Conservation (phyloP, 495 filamentous ascomycete species). For the Lasiosphaeria ovina region DNA sequence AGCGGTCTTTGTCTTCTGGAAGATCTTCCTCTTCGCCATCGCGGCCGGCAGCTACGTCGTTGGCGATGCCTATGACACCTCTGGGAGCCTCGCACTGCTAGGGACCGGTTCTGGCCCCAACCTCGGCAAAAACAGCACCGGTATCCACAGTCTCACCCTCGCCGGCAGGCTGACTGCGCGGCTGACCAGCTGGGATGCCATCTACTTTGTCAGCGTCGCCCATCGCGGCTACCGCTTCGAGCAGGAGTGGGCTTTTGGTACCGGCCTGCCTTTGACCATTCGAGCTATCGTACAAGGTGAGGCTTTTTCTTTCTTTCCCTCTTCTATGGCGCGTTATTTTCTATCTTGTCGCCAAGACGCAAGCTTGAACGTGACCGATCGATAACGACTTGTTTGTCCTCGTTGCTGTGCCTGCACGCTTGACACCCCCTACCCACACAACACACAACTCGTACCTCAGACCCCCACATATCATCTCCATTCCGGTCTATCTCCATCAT, state of each 20-base stretch:
- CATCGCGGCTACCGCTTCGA: conserved; percentile 77
- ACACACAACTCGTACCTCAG: no score
- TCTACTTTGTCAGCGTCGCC: conserved; percentile 75
- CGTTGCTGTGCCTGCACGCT: no score
- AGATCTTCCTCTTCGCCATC: conserved; percentile 65
- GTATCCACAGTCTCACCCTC: conserved; percentile 52
- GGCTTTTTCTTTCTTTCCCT: conserved; percentile 7
- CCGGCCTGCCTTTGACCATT: conserved; percentile 58
- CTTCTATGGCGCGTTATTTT: background rate
- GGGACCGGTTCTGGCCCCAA: conserved; percentile 15
- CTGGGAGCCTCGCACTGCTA: conserved; percentile 54
- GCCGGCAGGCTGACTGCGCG: conserved; percentile 38
- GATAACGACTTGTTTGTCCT: no score
- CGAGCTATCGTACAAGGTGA: conserved; percentile 33
- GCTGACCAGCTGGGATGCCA: conserved; percentile 85
- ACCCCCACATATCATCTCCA: no score
- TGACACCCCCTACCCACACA: no score
- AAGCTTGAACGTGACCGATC: no score
- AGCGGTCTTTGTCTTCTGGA: conserved; percentile 61
- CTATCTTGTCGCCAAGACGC: no score
- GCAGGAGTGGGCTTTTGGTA: conserved; percentile 96
- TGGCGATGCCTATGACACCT: conserved; percentile 85
- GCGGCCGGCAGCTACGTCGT: conserved; percentile 57
- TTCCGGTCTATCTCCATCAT: no score
- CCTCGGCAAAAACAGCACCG: conserved; percentile 56